These are phyloP conservation scores for Penicillium verrucosum DNA, from an alignment of 2,329 filamentous ascomycete species.

Conservation along the genomic window DNA sequence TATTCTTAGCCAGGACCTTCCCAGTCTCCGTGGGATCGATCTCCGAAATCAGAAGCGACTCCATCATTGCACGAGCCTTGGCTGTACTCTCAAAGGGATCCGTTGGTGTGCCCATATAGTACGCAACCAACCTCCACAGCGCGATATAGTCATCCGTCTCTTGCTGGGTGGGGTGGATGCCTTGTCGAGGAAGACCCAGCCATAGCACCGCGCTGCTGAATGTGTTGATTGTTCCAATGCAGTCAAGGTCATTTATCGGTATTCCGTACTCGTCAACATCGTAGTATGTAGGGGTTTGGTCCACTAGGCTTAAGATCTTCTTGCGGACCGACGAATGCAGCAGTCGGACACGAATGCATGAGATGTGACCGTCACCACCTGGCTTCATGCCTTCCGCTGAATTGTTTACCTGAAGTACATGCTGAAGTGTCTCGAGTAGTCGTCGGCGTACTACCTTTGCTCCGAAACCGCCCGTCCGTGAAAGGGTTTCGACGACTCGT, in stretches of 20 bases:
- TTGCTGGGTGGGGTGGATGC: conserved; percentile 59
- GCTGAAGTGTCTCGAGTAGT: conserved; percentile 70
- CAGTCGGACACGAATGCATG: conserved; percentile 65
- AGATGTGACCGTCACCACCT: conserved; percentile 62
- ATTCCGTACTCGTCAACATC: conserved; percentile 57
- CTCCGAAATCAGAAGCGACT: no score
- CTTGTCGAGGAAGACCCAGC: conserved; percentile 68
- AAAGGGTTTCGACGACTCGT: conserved; percentile 69
- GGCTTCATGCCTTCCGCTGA: conserved; percentile 65
- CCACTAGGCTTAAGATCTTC: conserved; percentile 60
- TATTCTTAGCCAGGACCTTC: no score
- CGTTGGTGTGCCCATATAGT: no score
- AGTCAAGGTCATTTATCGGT: conserved; percentile 74
- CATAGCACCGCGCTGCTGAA: conserved; percentile 69
- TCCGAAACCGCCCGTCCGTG: conserved; percentile 71
- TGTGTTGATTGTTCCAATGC: conserved; percentile 66
- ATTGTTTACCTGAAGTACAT: conserved; percentile 67
- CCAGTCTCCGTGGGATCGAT: no score
- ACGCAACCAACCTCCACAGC: no score
- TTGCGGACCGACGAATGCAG: conserved; percentile 66
- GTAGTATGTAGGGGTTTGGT: conserved; percentile 60
- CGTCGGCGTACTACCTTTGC: conserved; percentile 64
- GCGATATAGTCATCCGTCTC: no score
- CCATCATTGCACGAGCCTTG: no score
- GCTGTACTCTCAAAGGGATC: no score